Evolutionary conservation across 371 early-diverging fungal species (phyloP).

Genomic region (Basidiobolus meristosporus): DNA sequence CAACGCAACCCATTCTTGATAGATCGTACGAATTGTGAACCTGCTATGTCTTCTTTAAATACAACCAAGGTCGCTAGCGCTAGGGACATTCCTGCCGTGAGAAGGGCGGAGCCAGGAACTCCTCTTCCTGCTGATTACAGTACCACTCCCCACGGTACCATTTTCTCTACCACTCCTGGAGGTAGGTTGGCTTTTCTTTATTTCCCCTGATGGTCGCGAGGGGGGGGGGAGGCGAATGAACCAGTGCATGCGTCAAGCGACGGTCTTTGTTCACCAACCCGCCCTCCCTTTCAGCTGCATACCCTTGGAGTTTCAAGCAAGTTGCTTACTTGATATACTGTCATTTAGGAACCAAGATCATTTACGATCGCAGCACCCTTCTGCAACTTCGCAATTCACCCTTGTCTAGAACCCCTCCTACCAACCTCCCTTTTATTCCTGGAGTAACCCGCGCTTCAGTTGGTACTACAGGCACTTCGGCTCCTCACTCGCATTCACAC

Average conservation of each 20-base stretch:
- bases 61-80: no score
- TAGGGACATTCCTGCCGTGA: slow-evolving; percentile 22
- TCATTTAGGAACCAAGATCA: slow-evolving; percentile 27
- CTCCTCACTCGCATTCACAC: slow-evolving; percentile 4
- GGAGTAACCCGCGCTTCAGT: slow-evolving; percentile 30
- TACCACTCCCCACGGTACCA: slow-evolving; percentile 35
- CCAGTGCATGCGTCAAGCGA: no score
- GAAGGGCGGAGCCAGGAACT: slow-evolving; percentile 22
- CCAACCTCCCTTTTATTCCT: no score
- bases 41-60: no score
- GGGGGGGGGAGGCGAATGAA: no score
- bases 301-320: no score
- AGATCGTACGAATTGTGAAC: no score
- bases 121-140: slow-evolving; percentile 26
- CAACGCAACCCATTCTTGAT: no score
- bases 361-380: slow-evolving; percentile 40
- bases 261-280: no score
- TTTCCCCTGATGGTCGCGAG: no score
- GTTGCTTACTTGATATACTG: no score
- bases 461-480: slow-evolving; percentile 3
- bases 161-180: slow-evolving; percentile 35
- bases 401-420: slow-evolving; percentile 35
- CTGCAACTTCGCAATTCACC: slow-evolving; percentile 41
- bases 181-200: slow-evolving; percentile 19
- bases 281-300: no score